These are phyloP conservation scores for Microcyclospora pomicola DNA, from an alignment of 2,329 filamentous ascomycete species.

Conservation along the genomic window DNA sequence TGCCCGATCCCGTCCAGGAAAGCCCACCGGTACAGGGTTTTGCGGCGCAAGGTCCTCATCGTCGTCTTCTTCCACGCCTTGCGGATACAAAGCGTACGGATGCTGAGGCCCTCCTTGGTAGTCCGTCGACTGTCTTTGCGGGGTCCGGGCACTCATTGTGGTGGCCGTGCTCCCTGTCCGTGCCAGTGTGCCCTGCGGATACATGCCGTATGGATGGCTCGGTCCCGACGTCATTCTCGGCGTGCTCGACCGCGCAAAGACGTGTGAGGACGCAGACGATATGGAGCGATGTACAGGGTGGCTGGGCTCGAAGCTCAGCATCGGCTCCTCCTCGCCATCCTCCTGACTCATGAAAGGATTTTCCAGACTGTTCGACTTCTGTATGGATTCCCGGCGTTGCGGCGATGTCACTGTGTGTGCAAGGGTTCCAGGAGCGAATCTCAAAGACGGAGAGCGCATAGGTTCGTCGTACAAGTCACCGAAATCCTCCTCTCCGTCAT, in stretches of 20 bases:
- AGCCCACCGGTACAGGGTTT: slow-evolving; percentile 51
- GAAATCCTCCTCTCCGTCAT: slow-evolving; percentile 2
- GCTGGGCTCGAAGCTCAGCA: slow-evolving; percentile 16
- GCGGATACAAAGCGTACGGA: slow-evolving; percentile 75
- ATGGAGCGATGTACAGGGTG: slow-evolving; percentile 16
- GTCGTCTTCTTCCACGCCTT: slow-evolving; percentile 52
- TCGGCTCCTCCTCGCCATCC: slow-evolving; percentile 15
- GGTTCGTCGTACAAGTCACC: slow-evolving; percentile 10
- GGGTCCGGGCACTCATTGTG: slow-evolving; percentile 50
- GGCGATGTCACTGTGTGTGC: slow-evolving; percentile 5
- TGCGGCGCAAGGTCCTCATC: slow-evolving; percentile 29
- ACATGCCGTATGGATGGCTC: slow-evolving; percentile 75
- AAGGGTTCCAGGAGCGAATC: slow-evolving; percentile 14
- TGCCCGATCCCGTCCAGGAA: slow-evolving; percentile 47
- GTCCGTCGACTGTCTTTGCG: slow-evolving; percentile 30
- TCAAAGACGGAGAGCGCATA: slow-evolving; percentile 19
- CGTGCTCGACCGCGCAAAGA: slow-evolving; percentile 37
- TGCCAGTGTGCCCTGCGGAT: slow-evolving; percentile 53
- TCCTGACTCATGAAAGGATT: slow-evolving; percentile 25
- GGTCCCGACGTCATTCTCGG: slow-evolving; percentile 61
- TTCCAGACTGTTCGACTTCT: slow-evolving; percentile 15
- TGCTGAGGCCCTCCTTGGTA: slow-evolving; percentile 49
- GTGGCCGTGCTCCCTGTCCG: slow-evolving; percentile 56
- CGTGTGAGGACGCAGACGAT: slow-evolving; percentile 26
- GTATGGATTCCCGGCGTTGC: slow-evolving; percentile 18